Percentiles rank a stretch among this genome's conserved stretches.
Evolutionary conservation across 495 filamentous ascomycete species (phyloP).

Genomic region (Aspergillus carlsbadensis): DNA sequence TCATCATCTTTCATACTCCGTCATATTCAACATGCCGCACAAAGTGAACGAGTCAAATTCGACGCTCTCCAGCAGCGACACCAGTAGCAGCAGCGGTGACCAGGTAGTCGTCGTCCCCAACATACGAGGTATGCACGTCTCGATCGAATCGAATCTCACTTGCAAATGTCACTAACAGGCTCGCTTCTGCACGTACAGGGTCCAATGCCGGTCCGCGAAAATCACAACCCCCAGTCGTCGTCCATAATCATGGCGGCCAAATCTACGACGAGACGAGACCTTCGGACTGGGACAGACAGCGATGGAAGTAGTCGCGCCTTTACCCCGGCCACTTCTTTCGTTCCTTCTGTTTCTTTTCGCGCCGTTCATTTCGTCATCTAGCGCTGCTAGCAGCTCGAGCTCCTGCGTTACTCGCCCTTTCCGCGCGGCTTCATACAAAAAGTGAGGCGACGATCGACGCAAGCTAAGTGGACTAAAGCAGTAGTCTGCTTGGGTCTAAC

Average conservation of each 20-base stretch:
- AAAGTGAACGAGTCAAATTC: constrained; percentile 48
- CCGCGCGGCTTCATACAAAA: constrained; percentile 32
- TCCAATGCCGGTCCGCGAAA: constrained; percentile 26
- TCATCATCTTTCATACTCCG: neutral
- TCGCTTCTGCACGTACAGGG: constrained; percentile 19
- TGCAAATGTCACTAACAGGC: constrained; percentile 14
- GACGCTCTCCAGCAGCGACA: constrained; percentile 37
- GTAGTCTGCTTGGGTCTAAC: constrained; percentile 11
- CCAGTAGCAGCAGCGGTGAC: constrained; percentile 37
- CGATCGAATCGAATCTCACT: neutral
- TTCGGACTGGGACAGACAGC: constrained; percentile 49
- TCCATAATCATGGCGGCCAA: constrained; percentile 48
- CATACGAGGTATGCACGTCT: constrained; percentile 33
- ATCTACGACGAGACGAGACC: constrained; percentile 49
- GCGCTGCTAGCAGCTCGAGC: constrained; percentile 20
- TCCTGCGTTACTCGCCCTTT: constrained; percentile 21
- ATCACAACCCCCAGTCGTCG: constrained; percentile 38
- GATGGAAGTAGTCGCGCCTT: constrained; percentile 42
- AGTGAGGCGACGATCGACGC: constrained; percentile 26
- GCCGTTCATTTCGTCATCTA: neutral
- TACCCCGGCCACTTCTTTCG: neutral
- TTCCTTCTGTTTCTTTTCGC: neutral
- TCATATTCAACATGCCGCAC: constrained; percentile 38
- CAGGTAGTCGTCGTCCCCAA: constrained; percentile 37
- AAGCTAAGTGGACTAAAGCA: neutral